Evolutionary conservation across 106 monocot species (phyloP).

Genomic region (Acorus gramineus): DNA sequence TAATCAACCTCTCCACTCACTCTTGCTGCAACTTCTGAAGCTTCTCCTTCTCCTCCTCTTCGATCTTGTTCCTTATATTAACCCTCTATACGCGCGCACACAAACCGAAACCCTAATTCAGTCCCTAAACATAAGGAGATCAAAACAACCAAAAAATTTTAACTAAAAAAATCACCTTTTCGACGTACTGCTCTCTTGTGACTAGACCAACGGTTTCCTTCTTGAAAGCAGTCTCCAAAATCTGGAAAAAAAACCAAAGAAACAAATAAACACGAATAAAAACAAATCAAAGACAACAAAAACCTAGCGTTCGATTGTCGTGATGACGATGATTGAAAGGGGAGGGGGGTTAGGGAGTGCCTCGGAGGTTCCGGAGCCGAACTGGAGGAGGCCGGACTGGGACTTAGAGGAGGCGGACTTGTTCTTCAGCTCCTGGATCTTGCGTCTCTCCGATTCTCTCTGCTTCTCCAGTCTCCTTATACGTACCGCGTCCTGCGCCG

Average conservation of each 20-base stretch:
- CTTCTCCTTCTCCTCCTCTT: slow-evolving; percentile 99
- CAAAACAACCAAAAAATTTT: background rate
- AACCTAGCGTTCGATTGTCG: background rate
- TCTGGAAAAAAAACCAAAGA: slow-evolving; percentile 34
- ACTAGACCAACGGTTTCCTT: slow-evolving; percentile 99
- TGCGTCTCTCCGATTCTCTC: slow-evolving; percentile 82
- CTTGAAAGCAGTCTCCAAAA: slow-evolving; percentile 98
- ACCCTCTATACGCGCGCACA: slow-evolving; percentile 46
- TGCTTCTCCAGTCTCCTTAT: slow-evolving; percentile 98
- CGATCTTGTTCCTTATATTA: slow-evolving; percentile 88
- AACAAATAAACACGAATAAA: background rate
- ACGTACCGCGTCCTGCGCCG: slow-evolving; percentile 89
- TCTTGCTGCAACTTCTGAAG: slow-evolving; percentile 89
- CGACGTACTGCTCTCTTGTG: slow-evolving; percentile 96
- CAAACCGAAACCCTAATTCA: slow-evolving; percentile 1
- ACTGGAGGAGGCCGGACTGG: slow-evolving; percentile 94
- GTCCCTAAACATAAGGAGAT: background rate
- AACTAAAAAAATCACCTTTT: slow-evolving; percentile 54
- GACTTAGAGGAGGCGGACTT: slow-evolving; percentile 65
- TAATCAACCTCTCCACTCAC: slow-evolving; percentile 23
- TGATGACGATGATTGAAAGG: background rate
- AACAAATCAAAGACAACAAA: background rate
- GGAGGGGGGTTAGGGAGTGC: slow-evolving; percentile 7
- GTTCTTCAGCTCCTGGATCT: slow-evolving; percentile 92
- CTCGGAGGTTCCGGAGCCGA: slow-evolving; percentile 98